Percentiles rank a stretch among this genome's conserved stretches.
phyloP scores from a whole-genome alignment of 2,329 filamentous ascomycete genomes.

The Laburnicola sp. region DNA sequence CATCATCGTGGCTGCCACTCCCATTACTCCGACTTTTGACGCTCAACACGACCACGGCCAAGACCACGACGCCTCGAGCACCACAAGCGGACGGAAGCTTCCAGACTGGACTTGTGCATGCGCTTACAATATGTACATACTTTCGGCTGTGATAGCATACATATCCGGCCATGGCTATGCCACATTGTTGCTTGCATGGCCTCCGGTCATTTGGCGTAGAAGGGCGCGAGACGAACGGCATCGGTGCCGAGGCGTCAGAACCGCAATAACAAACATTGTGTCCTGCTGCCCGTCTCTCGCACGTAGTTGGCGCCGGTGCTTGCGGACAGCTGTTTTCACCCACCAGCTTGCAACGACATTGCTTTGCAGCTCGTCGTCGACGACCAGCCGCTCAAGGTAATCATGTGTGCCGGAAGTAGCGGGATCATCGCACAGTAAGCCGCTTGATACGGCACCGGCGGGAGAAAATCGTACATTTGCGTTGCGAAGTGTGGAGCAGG shows the following conservation, averaged over 20 bases:
- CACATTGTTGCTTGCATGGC: too few relatives aligned
- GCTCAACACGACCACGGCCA: not conserved
- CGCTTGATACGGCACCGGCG: not conserved
- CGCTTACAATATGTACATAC: not conserved
- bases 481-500: slow-evolving; percentile 8
- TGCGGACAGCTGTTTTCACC: not conserved
- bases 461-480: slow-evolving; percentile 17
- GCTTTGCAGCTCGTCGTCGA: not conserved
- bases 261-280: too few relatives aligned
- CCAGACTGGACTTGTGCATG: too few relatives aligned
- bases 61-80: not conserved
- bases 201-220: not conserved
- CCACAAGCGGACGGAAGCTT: too few relatives aligned
- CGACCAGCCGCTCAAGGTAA: slow-evolving; percentile 1
- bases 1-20: not conserved
- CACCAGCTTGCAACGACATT: not conserved
- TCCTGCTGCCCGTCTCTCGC: not conserved
- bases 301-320: not conserved
- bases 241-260: not conserved
- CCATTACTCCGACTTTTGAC: not conserved
- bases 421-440: slow-evolving; percentile 18
- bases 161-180: too few relatives aligned
- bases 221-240: not conserved
- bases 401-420: slow-evolving; percentile 11
- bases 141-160: not conserved